phyloP scores from a whole-genome alignment of 164 flowering plant genomes.

The Vitis labrusca region DNA sequence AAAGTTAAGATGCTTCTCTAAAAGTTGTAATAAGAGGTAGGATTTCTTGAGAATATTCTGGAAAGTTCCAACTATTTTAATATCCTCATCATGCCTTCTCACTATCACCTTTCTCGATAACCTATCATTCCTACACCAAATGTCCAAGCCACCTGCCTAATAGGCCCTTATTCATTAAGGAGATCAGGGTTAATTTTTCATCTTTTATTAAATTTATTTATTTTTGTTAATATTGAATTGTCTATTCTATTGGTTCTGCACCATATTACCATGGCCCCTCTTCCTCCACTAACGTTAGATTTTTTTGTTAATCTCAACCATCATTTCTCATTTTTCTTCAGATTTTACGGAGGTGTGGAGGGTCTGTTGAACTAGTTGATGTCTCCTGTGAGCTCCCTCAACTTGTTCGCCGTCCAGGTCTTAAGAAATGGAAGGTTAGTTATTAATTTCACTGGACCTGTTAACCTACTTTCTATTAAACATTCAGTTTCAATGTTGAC shows the following conservation, averaged over 20 bases:
- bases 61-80: too few relatives aligned
- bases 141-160: too few relatives aligned
- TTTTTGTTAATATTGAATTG: background rate
- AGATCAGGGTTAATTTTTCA: too few relatives aligned
- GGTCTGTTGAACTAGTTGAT: conserved; percentile 87
- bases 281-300: background rate
- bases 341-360: conserved; percentile 82
- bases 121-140: too few relatives aligned
- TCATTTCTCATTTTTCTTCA: conserved; percentile 28
- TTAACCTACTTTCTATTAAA: background rate
- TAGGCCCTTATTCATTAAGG: too few relatives aligned
- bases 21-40: too few relatives aligned
- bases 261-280: background rate
- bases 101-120: too few relatives aligned
- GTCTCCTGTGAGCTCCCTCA: conserved; percentile 84
- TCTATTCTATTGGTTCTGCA: background rate
- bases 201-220: background rate
- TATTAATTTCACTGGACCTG: background rate
- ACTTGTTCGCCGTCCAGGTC: conserved; percentile 83
- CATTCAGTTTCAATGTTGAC: background rate
- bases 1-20: too few relatives aligned
- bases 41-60: too few relatives aligned
- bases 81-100: too few relatives aligned
- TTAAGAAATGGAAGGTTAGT: conserved; percentile 89
- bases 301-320: background rate